Percentiles rank a stretch among this genome's conserved stretches.
Evolutionary conservation across 2,329 filamentous ascomycete species (phyloP).

Genomic region (Remersonia thermophila): DNA sequence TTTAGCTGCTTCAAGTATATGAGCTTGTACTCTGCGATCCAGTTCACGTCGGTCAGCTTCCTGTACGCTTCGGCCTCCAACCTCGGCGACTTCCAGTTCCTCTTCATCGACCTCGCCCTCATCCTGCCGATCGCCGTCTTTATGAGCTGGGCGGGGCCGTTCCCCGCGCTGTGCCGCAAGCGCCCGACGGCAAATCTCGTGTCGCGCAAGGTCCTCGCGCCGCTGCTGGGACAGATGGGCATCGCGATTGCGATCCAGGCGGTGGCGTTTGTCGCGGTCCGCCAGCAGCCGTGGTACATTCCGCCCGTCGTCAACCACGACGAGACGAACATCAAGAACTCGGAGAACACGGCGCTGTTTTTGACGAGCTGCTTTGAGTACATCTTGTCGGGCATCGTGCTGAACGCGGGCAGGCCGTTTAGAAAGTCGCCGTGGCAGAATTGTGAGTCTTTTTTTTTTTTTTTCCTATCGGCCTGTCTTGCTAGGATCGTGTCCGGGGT

Average conservation of each 20-base stretch:
- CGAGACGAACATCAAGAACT: conserved; percentile 78
- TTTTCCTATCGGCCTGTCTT: background rate
- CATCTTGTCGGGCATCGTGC: conserved; percentile 74
- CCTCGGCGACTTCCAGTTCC: conserved; percentile 92
- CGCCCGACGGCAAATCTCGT: conserved; percentile 86
- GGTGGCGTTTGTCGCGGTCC: conserved; percentile 60
- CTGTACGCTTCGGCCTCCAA: conserved; percentile 90
- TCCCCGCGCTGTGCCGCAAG: conserved; percentile 64
- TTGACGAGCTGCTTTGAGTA: conserved; percentile 89
- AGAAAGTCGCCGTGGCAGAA: conserved; percentile 70
- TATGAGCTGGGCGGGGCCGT: conserved; percentile 94
- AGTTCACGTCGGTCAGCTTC: conserved; percentile 95
- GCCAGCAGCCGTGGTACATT: conserved; percentile 69
- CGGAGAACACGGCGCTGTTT: conserved; percentile 86
- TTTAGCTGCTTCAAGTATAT: conserved; percentile 99
- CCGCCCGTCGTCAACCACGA: conserved; percentile 66
- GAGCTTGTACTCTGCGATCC: conserved; percentile 97
- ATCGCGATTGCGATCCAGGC: conserved; percentile 71
- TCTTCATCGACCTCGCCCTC: conserved; percentile 86
- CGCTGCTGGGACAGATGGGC: conserved; percentile 75
- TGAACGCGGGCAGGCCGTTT: conserved; percentile 87
- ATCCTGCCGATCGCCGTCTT: conserved; percentile 96
- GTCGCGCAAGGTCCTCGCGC: conserved; percentile 80
- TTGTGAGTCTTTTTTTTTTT: conserved; percentile 40
- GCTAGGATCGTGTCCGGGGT: too few relatives aligned